Percentiles rank a stretch among this genome's conserved stretches.
Conservation (phyloP, 1,284 basidiomycete species). For the Mycosarcoma mackinlayi region DNA sequence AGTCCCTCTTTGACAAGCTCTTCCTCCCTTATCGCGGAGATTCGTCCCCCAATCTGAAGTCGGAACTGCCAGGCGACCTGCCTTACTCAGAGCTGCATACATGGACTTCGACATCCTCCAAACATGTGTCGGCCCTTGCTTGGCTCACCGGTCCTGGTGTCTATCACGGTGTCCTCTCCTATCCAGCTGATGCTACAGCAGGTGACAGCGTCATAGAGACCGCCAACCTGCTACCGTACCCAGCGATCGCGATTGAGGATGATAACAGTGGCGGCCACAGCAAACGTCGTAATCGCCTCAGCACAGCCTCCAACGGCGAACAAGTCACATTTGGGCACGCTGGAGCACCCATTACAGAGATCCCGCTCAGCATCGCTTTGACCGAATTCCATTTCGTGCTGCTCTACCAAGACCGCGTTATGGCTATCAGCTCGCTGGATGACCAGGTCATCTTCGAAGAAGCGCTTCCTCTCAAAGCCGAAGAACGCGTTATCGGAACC, state of each 20-base stretch:
- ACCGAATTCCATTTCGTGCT: constrained; percentile 94
- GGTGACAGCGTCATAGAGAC: constrained; percentile 82
- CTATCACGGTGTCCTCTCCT: constrained; percentile 54
- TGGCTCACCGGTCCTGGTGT: constrained; percentile 62
- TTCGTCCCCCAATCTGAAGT: constrained; percentile 58
- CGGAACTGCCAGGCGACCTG: constrained; percentile 64
- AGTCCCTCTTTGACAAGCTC: constrained; percentile 57
- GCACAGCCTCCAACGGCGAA: constrained; percentile 28
- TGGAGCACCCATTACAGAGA: constrained; percentile 44
- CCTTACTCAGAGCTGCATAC: constrained; percentile 68
- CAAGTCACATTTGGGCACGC: constrained; percentile 14
- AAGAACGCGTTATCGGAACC: constrained; percentile 59
- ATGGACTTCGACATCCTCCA: constrained; percentile 62
- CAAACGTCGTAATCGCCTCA: constrained; percentile 26
- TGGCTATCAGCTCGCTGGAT: constrained; percentile 82
- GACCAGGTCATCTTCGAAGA: constrained; percentile 88
- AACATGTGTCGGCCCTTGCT: constrained; percentile 19
- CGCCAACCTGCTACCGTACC: constrained; percentile 71
- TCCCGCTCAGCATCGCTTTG: constrained; percentile 77
- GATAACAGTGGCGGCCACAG: constrained; percentile 11
- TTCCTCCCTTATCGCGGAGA: constrained; percentile 61
- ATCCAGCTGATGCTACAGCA: constrained; percentile 67
- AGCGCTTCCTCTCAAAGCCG: constrained; percentile 53
- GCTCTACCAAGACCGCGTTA: constrained; percentile 82
- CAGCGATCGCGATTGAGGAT: constrained; percentile 39